phyloP scores from a whole-genome alignment of 208 protist genomes.

The Trypanosoma theileri region DNA sequence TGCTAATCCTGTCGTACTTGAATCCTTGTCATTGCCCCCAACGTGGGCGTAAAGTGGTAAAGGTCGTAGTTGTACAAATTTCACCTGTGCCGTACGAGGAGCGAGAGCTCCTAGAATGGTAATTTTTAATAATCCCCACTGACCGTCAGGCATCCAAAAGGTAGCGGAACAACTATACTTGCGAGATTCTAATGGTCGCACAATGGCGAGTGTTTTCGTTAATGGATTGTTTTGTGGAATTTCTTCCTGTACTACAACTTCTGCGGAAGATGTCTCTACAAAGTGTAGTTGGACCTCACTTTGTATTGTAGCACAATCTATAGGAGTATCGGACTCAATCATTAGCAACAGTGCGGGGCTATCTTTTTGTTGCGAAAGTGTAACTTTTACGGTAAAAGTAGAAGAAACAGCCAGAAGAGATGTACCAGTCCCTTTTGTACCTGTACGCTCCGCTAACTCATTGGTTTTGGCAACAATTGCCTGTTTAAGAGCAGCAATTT shows the following conservation, averaged over 20 bases:
- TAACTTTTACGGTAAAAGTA: slow-evolving; percentile 57
- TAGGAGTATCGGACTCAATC: slow-evolving; percentile 56
- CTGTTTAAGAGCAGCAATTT: slow-evolving; percentile 48
- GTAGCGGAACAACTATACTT: slow-evolving; percentile 21
- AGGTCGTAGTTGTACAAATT: slow-evolving; percentile 50
- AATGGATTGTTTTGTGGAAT: slow-evolving; percentile 6
- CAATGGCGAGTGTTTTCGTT: slow-evolving; percentile 17
- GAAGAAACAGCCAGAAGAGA: slow-evolving; percentile 57
- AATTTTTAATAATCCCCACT: slow-evolving; percentile 41
- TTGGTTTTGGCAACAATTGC: slow-evolving; percentile 38
- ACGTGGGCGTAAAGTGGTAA: slow-evolving; percentile 74
- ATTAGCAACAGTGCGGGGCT: slow-evolving; percentile 55
- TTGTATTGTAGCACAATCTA: slow-evolving; percentile 54
- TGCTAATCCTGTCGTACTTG: slow-evolving; percentile 24
- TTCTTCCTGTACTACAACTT: slow-evolving; percentile 34
- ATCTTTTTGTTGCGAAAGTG: slow-evolving; percentile 46
- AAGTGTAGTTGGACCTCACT: slow-evolving; percentile 45
- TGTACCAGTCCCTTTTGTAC: slow-evolving; percentile 16
- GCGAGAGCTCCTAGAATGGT: slow-evolving; percentile 45
- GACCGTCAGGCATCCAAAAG: slow-evolving; percentile 62
- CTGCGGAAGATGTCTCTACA: slow-evolving; percentile 37
- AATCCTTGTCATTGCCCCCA: slow-evolving; percentile 10
- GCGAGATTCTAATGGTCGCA: slow-evolving; percentile 5
- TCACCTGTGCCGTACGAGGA: slow-evolving; percentile 76
- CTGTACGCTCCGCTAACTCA: slow-evolving; percentile 42